These are phyloP conservation scores for Dunaliella sp. DNA, from an alignment of 139 green algal genomes.

Conservation along the genomic window DNA sequence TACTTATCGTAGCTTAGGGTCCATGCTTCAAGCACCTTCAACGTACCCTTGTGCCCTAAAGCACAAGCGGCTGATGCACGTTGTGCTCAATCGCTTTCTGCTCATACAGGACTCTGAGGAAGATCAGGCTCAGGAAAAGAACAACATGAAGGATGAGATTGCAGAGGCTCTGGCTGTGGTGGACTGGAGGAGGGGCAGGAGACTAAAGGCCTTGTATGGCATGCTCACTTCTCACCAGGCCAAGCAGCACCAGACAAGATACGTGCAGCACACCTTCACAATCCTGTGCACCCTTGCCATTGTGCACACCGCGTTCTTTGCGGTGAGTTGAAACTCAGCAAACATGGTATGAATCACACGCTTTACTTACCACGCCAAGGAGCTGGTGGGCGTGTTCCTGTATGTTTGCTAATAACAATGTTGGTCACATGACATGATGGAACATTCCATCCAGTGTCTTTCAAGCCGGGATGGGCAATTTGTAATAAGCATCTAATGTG, in stretches of 20 bases:
- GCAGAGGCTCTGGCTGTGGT: too few relatives aligned
- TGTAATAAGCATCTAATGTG: too few relatives aligned
- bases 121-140: background rate
- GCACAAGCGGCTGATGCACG: too few relatives aligned
- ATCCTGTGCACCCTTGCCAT: background rate
- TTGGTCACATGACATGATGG: background rate
- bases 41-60: too few relatives aligned
- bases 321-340: too few relatives aligned
- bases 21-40: too few relatives aligned
- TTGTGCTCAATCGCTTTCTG: too few relatives aligned
- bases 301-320: background rate
- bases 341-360: too few relatives aligned
- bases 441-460: background rate
- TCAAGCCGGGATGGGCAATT: too few relatives aligned
- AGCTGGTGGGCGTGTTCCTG: background rate
- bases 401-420: background rate
- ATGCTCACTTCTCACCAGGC: background rate
- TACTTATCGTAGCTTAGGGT: too few relatives aligned
- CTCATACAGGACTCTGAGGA: background rate
- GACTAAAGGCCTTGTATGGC: background rate
- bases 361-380: background rate
- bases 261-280: background rate
- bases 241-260: background rate
- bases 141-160: background rate
- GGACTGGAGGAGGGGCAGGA: background rate